A percentile compares a stretch with the other conserved stretches of the same genome.
phyloP scores from a whole-genome alignment of 441 rosid species.

The Syzygium syzygioides region DNA sequence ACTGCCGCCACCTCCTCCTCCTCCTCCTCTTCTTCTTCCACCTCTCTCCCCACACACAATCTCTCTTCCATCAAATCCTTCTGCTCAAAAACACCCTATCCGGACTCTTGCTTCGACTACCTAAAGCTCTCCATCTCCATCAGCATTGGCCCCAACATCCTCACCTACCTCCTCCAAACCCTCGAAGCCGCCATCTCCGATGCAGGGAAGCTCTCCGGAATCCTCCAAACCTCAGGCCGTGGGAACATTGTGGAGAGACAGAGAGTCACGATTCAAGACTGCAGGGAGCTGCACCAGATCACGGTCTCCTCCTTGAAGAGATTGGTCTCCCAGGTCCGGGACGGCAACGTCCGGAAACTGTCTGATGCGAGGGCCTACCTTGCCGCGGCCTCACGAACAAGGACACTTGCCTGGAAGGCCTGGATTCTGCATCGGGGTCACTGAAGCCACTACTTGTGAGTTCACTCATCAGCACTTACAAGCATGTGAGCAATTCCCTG shows the following conservation, averaged over 20 bases:
- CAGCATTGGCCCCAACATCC: slow-evolving; percentile 47
- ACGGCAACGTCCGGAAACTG: slow-evolving; percentile 30
- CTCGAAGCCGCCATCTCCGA: slow-evolving; percentile 60
- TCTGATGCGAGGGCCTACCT: slow-evolving; percentile 59
- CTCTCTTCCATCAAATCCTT: slow-evolving; percentile 28
- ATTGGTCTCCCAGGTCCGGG: slow-evolving; percentile 36
- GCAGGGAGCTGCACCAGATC: slow-evolving; percentile 70
- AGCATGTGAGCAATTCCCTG: slow-evolving; percentile 74
- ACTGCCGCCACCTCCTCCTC: slow-evolving; percentile 18
- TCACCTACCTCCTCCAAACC: slow-evolving; percentile 47
- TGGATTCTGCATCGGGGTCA: slow-evolving; percentile 65
- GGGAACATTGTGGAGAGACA: slow-evolving; percentile 50
- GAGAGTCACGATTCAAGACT: slow-evolving; percentile 68
- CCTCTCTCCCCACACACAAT: slow-evolving; percentile 12
- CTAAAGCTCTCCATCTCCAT: slow-evolving; percentile 62
- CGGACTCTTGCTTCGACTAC: slow-evolving; percentile 58
- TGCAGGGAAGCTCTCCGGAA: slow-evolving; percentile 42
- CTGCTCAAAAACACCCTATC: slow-evolving; percentile 56
- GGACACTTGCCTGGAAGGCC: slow-evolving; percentile 79
- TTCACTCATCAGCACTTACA: slow-evolving; percentile 40
- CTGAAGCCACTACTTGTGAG: slow-evolving; percentile 39
- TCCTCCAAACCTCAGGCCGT: slow-evolving; percentile 22
- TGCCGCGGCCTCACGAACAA: slow-evolving; percentile 81
- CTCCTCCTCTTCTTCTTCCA: not conserved
- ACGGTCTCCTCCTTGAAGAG: slow-evolving; percentile 39